A percentile compares a stretch with the other conserved stretches of the same genome.
Evolutionary conservation across 2,329 filamentous ascomycete genomes (phyloP).

Genomic region (Scleromitrula shiraiana): DNA sequence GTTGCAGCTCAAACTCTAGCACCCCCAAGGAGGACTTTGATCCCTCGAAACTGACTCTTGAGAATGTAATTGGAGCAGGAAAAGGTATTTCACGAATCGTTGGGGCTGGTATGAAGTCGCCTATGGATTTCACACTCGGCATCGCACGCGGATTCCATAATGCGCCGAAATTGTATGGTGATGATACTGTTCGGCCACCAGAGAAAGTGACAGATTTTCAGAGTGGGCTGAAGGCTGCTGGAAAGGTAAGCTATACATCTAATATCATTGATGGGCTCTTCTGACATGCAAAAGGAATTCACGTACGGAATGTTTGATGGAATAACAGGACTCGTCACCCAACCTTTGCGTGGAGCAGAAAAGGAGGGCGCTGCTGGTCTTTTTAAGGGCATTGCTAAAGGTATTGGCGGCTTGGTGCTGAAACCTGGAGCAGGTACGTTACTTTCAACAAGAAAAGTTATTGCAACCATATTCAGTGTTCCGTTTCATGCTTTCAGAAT

Average conservation of each 20-base stretch:
- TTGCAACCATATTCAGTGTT: too few relatives aligned
- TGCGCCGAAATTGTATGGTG: slow-evolving; percentile 75
- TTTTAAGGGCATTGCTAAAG: slow-evolving; percentile 73
- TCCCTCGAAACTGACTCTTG: slow-evolving; percentile 35
- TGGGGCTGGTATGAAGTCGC: slow-evolving; percentile 66
- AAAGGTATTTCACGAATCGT: slow-evolving; percentile 66
- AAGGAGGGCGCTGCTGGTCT: slow-evolving; percentile 60
- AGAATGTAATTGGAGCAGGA: slow-evolving; percentile 46
- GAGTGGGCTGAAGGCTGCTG: slow-evolving; percentile 69
- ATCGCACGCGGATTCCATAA: slow-evolving; percentile 85
- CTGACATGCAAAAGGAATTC: slow-evolving; percentile 45
- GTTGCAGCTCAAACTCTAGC: slow-evolving; percentile 13
- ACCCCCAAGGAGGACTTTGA: slow-evolving; percentile 18
- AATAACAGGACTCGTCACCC: slow-evolving; percentile 70
- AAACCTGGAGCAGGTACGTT: slow-evolving; percentile 70
- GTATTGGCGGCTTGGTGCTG: slow-evolving; percentile 70
- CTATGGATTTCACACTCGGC: slow-evolving; percentile 77
- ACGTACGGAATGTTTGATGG: slow-evolving; percentile 74
- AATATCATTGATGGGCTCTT: not conserved
- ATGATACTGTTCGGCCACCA: slow-evolving; percentile 68
- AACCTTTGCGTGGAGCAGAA: slow-evolving; percentile 62
- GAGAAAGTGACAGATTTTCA: slow-evolving; percentile 72
- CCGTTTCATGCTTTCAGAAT: too few relatives aligned
- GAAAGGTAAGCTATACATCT: slow-evolving; percentile 44
- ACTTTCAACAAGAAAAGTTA: too few relatives aligned